A percentile compares a stretch with the other conserved stretches of the same genome.
phyloP scores from a whole-genome alignment of 305 asterid genomes.

The Plantago coronopus region DNA sequence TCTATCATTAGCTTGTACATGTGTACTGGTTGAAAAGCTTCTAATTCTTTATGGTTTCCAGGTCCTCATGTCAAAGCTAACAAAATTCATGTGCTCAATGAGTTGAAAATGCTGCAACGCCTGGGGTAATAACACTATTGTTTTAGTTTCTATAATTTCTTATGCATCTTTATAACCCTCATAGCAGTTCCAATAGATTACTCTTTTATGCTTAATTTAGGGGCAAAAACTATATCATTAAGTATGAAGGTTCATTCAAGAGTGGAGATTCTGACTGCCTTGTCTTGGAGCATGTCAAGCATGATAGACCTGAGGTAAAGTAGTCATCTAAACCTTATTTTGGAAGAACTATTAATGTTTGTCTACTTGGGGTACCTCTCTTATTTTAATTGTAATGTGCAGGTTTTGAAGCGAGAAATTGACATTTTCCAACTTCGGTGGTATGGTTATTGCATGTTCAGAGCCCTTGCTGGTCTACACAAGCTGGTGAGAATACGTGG shows the following conservation, averaged over 20 bases:
- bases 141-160: conserved; percentile 7
- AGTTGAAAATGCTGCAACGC: conserved; percentile 86
- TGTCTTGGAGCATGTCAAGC: conserved; percentile 79
- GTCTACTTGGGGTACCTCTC: conserved; percentile 1
- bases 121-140: conserved; percentile 55
- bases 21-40: conserved; percentile 16
- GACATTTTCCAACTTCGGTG: conserved; percentile 61
- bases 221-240: conserved; percentile 79
- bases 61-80: conserved; percentile 90
- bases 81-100: conserved; percentile 63
- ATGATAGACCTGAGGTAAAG: conserved; percentile 90
- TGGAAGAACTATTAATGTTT: conserved; percentile 11
- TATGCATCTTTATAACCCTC: conserved; percentile 8
- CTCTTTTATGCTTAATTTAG: conserved; percentile 37
- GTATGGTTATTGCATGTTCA: conserved; percentile 87
- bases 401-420: conserved; percentile 75
- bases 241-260: conserved; percentile 70
- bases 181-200: background rate
- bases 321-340: conserved; percentile 20
- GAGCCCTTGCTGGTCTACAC: conserved; percentile 88
- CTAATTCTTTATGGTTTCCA: conserved; percentile 30
- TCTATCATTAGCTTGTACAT: too few relatives aligned
- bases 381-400: conserved; percentile 24
- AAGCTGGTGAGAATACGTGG: conserved; percentile 55
- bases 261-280: conserved; percentile 64